A percentile compares a stretch with the other conserved stretches of the same genome.
phyloP scores from a whole-genome alignment of 108 stramenopile genomes.

The Nitzschia sp. region DNA sequence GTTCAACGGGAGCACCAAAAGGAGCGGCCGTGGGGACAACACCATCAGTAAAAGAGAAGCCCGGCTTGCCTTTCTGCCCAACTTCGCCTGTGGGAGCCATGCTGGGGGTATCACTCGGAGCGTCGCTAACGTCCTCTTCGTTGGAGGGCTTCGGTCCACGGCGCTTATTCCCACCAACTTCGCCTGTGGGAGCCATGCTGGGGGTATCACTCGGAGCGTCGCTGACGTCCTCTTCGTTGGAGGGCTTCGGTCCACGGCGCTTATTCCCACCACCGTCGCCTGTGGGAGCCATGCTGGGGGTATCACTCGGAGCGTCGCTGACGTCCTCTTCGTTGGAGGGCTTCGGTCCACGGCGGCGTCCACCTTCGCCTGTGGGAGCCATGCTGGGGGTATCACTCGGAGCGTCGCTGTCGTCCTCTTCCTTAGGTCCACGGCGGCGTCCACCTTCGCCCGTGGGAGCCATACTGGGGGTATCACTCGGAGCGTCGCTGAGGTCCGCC shows the following conservation, averaged over 20 bases:
- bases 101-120: conserved; percentile 8
- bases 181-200: conserved; percentile 4
- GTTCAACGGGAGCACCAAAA: background rate
- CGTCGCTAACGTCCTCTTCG: background rate
- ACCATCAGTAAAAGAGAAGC: background rate
- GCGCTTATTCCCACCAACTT: too few species aligned
- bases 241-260: background rate
- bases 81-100: background rate
- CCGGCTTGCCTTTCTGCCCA: too few species aligned
- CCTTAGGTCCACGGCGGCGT: background rate
- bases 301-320: conserved; percentile 23
- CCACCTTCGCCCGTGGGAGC: conserved; percentile 10
- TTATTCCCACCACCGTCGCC: conserved; percentile 1
- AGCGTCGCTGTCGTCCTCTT: conserved; percentile 4
- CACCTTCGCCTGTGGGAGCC: conserved; percentile 12
- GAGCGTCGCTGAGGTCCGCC: conserved; percentile 16
- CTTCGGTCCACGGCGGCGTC: background rate
- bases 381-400: conserved; percentile 25
- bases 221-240: background rate
- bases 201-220: conserved; percentile 4
- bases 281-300: conserved; percentile 19
- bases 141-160: background rate
- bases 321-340: background rate
- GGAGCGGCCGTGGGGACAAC: background rate
- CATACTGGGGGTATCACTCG: conserved; percentile 22